Evolutionary conservation across 805 yeast genomes (phyloP), one percentile per base, ranked within the genome.

Genomic region (Sugiyamaella chiloensis): DNA sequence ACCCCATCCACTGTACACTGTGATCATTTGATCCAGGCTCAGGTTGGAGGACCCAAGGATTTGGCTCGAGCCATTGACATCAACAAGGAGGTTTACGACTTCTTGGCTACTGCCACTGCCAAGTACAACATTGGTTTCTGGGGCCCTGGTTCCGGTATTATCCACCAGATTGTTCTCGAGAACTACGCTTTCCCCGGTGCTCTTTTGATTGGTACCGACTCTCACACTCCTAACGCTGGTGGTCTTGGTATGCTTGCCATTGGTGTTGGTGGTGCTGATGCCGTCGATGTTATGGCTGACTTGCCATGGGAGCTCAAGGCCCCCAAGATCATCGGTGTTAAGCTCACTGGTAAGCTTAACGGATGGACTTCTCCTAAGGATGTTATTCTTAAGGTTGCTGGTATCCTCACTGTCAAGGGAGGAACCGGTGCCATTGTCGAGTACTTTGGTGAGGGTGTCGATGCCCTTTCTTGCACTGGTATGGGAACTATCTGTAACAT

Each of bases 191-290:
- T 86, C 81, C 98, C 98, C 69, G 98, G 98, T 74, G 87, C 91
- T 57, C 79, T 90, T 75, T 84, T 90, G 76, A 81, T 90, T 59
- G 97, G 97, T 76, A 90, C 97, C 49, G 97, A 90, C 74, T 88
- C 96, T 27, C 97, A 90, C 73, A 90, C 97, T 60, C 97, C 97
- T 53, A 90, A 90, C 70, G 97, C 96, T 51, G 97, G 97, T 78
- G 97, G 97, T 73, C 79, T 90, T 64, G 97, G 97, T 75, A 95
- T 87, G 74, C 80, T 90, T 64, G 97, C 97, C 59, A 90, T 90
- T 60, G 98, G 97, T 80, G 97, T 91, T 59, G 98, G 97, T 78
- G 98, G 98, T 79, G 98, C 98, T 58, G 98, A 90, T 70, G 97
- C 97, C 54, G 98, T 90, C 59, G 98, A 90, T 69, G 97, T 88